Evolutionary conservation across 345 rosid genomes (phyloP), one percentile per base, ranked within the genome.

Genomic region (Durio zibethinus): DNA sequence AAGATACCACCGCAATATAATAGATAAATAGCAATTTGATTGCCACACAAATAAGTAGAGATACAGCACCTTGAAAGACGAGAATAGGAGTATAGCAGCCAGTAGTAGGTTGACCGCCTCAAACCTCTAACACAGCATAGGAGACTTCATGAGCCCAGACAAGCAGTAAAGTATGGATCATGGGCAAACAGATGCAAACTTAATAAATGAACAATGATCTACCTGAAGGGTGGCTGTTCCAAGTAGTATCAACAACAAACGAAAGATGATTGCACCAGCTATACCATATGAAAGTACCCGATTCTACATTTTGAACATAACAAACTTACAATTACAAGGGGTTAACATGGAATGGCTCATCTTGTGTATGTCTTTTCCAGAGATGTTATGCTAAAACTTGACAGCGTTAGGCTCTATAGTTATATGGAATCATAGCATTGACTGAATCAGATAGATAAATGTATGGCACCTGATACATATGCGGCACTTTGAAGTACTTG

Each of bases 201-300:
- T 50, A 50, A 31, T 5, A 50, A 33, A 15, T 50, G 43, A 71
- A 48, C 59, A 48, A 71, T 20, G 5, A 81, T 54, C 82, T 81
- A 95, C 99, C 96, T 95, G 97, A 77, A 94, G 93, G 73, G 98
- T 92, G 25, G 92, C 98, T 63, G 97, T 76, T 81, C 99, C 99
- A 73, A 95, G 93, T 62, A 93, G 74, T 87, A 95, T 95, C 74
- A 93, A 80, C 15, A 88, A 40, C 68, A 89, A 85, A 31, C 98
- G 94, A 69, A 95, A 95, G 81, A 95, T 76, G 75, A 95, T 57
- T 47, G 99, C 98, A 75, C 99, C 97, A 72, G 94, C 96, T 77
- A 95, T 83, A 74, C 99, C 99, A 50, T 91, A 95, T 33, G 97
- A 88, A 78, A 95, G 96, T 60, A 95, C 98, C 79, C 84, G 89